Percentiles rank a stretch among this genome's conserved stretches.
Conservation (phyloP, 2,329 filamentous ascomycete genomes). For the Cylindrodendrum hubeiense region DNA sequence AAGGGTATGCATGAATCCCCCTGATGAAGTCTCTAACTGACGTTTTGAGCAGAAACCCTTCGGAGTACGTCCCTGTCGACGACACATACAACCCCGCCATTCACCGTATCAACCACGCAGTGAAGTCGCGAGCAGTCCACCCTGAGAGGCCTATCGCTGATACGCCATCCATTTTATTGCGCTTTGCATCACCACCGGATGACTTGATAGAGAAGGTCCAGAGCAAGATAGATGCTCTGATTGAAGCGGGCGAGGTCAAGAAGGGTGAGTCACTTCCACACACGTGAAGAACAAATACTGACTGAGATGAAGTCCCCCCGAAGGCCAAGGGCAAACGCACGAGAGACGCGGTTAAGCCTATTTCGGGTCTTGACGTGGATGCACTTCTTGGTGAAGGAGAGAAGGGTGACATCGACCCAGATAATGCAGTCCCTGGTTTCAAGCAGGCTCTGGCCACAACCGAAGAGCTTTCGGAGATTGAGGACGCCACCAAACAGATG, state of each 20-base stretch:
- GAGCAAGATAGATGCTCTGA: constrained; percentile 72
- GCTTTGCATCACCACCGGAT: constrained; percentile 79
- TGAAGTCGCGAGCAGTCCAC: constrained; percentile 84
- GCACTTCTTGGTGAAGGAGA: constrained; percentile 75
- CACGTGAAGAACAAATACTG: constrained; percentile 18
- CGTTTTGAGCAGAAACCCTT: constrained; percentile 50
- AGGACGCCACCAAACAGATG: constrained; percentile 81
- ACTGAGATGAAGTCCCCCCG: constrained; percentile 72
- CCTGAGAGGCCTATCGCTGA: constrained; percentile 74
- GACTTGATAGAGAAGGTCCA: constrained; percentile 71
- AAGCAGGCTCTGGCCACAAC: constrained; percentile 79
- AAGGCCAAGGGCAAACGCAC: constrained; percentile 81
- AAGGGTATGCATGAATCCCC: constrained; percentile 67
- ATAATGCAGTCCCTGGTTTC: constrained; percentile 92
- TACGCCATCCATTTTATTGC: constrained; percentile 73
- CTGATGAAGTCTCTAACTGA: constrained; percentile 29
- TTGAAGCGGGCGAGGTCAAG: constrained; percentile 82
- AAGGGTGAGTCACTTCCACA: constrained; percentile 67
- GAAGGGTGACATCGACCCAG: constrained; percentile 60
- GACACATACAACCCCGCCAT: constrained; percentile 87
- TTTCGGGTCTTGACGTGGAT: constrained; percentile 91
- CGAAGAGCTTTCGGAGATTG: constrained; percentile 71
- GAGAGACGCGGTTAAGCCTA: constrained; percentile 80
- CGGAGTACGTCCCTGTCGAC: constrained; percentile 82
- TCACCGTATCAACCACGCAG: constrained; percentile 89